phyloP scores from a whole-genome alignment of 306 rosid species.

The Betula pendula region DNA sequence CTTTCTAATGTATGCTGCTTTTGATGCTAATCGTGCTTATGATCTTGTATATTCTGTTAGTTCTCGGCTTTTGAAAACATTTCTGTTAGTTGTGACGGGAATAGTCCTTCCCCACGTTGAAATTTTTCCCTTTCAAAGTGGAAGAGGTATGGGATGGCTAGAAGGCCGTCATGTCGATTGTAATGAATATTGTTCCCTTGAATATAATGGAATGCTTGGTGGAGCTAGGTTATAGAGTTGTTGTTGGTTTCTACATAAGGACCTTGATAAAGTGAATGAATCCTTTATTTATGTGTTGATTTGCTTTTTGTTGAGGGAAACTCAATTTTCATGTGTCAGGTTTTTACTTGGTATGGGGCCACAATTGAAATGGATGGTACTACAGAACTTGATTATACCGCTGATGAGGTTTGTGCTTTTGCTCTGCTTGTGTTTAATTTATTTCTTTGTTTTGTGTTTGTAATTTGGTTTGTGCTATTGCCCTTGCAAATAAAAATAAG shows the following conservation, averaged over 20 bases:
- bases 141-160: background rate
- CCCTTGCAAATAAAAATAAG: background rate
- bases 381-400: constrained; percentile 87
- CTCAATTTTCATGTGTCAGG: constrained; percentile 38
- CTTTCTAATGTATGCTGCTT: background rate
- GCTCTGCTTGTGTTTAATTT: background rate
- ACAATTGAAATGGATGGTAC: constrained; percentile 88
- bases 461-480: background rate
- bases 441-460: background rate
- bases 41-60: background rate
- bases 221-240: background rate
- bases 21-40: background rate
- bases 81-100: background rate
- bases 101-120: background rate
- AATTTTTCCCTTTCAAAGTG: background rate
- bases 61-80: background rate
- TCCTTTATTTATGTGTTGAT: background rate
- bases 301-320: background rate
- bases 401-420: constrained; percentile 68
- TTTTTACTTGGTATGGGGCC: constrained; percentile 91
- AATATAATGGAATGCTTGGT: background rate
- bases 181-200: background rate
- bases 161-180: background rate
- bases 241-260: background rate
- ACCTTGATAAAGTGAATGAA: background rate